Evolutionary conservation across 2,329 filamentous ascomycete genomes (phyloP).

Genomic region (Monosporascus ibericus): DNA sequence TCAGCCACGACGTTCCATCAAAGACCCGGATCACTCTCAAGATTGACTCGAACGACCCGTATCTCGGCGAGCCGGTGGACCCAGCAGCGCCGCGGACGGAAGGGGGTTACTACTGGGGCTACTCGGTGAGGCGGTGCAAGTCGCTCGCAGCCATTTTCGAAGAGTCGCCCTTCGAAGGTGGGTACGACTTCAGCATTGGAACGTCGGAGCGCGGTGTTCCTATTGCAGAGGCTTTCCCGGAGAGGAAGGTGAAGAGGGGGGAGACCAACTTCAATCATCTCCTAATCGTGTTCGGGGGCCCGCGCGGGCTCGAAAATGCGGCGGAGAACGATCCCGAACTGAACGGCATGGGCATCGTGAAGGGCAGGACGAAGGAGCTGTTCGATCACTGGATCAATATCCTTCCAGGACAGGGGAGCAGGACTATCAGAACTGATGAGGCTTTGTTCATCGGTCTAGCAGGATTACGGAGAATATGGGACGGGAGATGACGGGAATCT

Average conservation of each 20-base stretch:
- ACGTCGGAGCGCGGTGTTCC: constrained; percentile 71
- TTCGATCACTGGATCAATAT: constrained; percentile 86
- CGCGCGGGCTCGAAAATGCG: constrained; percentile 72
- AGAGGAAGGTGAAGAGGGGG: constrained; percentile 28
- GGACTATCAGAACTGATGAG: constrained; percentile 79
- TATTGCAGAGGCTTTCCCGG: constrained; percentile 39
- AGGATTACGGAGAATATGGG: constrained; percentile 56
- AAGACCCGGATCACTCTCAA: constrained; percentile 70
- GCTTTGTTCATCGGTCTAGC: constrained; percentile 72
- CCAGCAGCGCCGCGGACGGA: constrained; percentile 66
- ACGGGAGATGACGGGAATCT: constrained; percentile 13
- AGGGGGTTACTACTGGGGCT: constrained; percentile 84
- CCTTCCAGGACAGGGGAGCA: constrained; percentile 71
- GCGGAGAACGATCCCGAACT: constrained; percentile 55
- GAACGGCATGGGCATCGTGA: constrained; percentile 55
- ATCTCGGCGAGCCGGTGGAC: constrained; percentile 54
- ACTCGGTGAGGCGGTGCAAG: constrained; percentile 58
- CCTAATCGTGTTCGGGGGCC: constrained; percentile 74
- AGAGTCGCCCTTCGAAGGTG: constrained; percentile 65
- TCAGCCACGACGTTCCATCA: constrained; percentile 57
- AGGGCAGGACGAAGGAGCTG: constrained; percentile 58
- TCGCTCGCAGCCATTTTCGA: constrained; percentile 71
- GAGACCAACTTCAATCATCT: constrained; percentile 58
- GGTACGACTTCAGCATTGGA: constrained; percentile 78
- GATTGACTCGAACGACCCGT: constrained; percentile 44